Percentiles rank a stretch among this genome's conserved stretches.
phyloP scores from a whole-genome alignment of 2,329 filamentous ascomycete genomes.

The Cladosporium sp. region DNA sequence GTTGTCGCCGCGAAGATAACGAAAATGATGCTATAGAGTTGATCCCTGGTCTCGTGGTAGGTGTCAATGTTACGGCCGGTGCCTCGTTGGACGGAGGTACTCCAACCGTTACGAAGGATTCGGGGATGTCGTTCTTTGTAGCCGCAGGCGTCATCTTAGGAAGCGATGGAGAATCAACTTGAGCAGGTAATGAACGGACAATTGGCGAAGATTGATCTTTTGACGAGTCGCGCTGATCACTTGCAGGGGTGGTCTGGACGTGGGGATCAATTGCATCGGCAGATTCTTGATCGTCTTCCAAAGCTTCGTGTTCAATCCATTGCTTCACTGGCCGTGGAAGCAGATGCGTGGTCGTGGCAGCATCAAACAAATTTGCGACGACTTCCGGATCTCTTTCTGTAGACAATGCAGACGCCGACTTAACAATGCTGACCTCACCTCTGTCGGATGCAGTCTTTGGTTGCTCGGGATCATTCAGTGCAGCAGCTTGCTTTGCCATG shows the following conservation, averaged over 20 bases:
- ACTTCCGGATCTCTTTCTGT: too few species aligned
- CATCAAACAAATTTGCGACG: not conserved
- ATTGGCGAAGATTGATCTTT: too few species aligned
- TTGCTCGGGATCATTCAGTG: not conserved
- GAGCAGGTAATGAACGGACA: not conserved
- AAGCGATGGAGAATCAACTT: not conserved
- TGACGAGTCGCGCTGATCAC: too few species aligned
- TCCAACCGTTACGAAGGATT: not conserved
- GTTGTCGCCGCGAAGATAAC: not conserved
- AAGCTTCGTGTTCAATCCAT: not conserved
- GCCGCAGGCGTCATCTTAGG: not conserved
- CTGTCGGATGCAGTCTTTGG: too few species aligned
- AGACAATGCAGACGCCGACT: too few species aligned
- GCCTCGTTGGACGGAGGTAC: not conserved
- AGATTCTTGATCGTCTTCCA: not conserved
- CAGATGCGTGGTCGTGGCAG: not conserved
- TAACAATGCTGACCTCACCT: too few species aligned
- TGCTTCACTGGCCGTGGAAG: not conserved
- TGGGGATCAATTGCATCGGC: not conserved
- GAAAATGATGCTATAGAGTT: conserved; percentile 7
- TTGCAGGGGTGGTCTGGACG: too few species aligned
- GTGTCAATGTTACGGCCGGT: not conserved
- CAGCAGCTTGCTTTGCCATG: not conserved
- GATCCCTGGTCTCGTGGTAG: not conserved
- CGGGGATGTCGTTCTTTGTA: not conserved